phyloP scores from a whole-genome alignment of 2,329 filamentous ascomycete genomes.

The Cercospora nicotianae region DNA sequence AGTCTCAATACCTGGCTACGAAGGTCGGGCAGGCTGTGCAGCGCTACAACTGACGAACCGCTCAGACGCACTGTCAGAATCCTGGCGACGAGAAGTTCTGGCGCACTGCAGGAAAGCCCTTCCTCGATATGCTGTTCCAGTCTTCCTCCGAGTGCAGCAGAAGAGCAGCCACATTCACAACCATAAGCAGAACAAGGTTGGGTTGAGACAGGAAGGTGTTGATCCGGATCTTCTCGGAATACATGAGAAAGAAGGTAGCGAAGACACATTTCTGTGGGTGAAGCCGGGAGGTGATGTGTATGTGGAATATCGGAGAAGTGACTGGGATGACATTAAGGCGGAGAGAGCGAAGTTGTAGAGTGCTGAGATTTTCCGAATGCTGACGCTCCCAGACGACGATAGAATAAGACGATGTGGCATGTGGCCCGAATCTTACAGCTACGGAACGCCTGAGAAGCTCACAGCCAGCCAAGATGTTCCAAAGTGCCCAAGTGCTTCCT shows the following conservation, averaged over 20 bases:
- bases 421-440: background rate
- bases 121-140: conserved; percentile 73
- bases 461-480: background rate
- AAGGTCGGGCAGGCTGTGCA: conserved; percentile 57
- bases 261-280: conserved; percentile 54
- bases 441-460: background rate
- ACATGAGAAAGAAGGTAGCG: conserved; percentile 42
- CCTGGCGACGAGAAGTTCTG: conserved; percentile 57
- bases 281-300: conserved; percentile 52
- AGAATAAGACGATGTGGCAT: background rate
- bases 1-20: conserved; percentile 47
- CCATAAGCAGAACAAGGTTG: conserved; percentile 77
- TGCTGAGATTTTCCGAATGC: background rate
- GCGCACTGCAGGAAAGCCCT: conserved; percentile 59
- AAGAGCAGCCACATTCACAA: conserved; percentile 64
- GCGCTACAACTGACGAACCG: conserved; percentile 54
- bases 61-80: conserved; percentile 52
- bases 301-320: conserved; percentile 57
- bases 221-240: conserved; percentile 56
- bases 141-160: conserved; percentile 66
- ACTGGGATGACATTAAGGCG: conserved; percentile 56
- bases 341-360: conserved; percentile 39
- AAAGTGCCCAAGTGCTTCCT: background rate
- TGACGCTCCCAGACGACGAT: background rate
- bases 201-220: conserved; percentile 67